Conservation (phyloP, 2,329 filamentous ascomycete genomes). For the Knoxdaviesia proteae region DNA sequence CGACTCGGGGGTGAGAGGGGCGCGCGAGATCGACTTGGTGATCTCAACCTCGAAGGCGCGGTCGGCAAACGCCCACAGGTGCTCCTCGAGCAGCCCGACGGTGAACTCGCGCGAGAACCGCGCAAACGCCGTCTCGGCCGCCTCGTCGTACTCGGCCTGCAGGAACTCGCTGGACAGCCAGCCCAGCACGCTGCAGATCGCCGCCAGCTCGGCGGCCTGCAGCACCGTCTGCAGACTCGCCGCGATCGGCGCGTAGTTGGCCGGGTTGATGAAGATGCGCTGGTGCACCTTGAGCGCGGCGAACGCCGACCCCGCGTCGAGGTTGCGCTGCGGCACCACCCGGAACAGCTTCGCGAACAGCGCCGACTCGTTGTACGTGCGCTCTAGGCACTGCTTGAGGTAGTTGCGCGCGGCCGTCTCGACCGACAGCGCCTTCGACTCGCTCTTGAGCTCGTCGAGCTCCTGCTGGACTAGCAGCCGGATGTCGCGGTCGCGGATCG, state of each 20-base stretch:
- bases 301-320: conserved; percentile 27
- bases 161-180: conserved; percentile 39
- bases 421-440: conserved; percentile 24
- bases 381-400: conserved; percentile 38
- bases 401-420: conserved; percentile 36
- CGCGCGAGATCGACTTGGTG: conserved; percentile 30
- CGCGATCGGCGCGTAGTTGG: conserved; percentile 31
- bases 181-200: conserved; percentile 32
- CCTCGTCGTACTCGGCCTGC: conserved; percentile 33
- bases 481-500: conserved; percentile 30
- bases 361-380: conserved; percentile 30
- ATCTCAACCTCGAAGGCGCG: conserved; percentile 32
- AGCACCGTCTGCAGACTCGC: conserved; percentile 26
- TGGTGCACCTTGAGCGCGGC: conserved; percentile 25
- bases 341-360: conserved; percentile 34
- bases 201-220: conserved; percentile 24
- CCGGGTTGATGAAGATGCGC: conserved; percentile 29
- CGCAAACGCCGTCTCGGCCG: conserved; percentile 30
- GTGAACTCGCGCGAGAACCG: conserved; percentile 34
- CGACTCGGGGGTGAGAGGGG: conserved; percentile 21
- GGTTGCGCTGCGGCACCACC: conserved; percentile 31
- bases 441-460: conserved; percentile 30
- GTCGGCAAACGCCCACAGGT: conserved; percentile 36
- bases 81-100: conserved; percentile 31
- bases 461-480: conserved; percentile 31